Conservation (phyloP, 108 stramenopile genomes). For the Bacterosira constricta region DNA sequence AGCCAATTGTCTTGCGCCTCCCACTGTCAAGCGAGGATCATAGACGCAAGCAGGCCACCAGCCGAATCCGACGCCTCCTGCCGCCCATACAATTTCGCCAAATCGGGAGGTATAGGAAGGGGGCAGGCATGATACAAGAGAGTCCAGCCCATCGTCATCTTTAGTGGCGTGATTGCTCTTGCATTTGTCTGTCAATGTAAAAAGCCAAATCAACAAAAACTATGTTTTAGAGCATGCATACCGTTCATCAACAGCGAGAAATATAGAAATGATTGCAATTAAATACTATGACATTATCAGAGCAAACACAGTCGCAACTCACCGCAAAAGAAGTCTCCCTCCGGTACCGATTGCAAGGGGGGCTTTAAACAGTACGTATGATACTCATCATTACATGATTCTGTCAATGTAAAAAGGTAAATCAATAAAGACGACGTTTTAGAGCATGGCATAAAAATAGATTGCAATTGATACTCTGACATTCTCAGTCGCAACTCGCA, state of each 20-base stretch:
- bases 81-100: constrained; percentile 85
- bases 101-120: constrained; percentile 75
- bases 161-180: constrained; percentile 36
- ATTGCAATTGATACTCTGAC: no score
- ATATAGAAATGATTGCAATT: not conserved
- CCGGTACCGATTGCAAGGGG: constrained; percentile 65
- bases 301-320: no score
- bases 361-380: constrained; percentile 79
- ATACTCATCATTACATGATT: constrained; percentile 84
- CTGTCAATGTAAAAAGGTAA: no score
- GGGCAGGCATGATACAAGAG: constrained; percentile 65
- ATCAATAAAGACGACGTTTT: no score
- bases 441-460: no score
- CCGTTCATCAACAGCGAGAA: no score
- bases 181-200: constrained; percentile 58
- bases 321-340: constrained; percentile 86
- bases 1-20: constrained; percentile 74
- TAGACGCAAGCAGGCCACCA: constrained; percentile 70
- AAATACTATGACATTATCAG: not conserved
- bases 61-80: constrained; percentile 78
- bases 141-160: constrained; percentile 65
- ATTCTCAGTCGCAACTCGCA: no score
- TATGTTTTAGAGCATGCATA: not conserved
- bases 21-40: constrained; percentile 75
- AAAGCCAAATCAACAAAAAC: no score